phyloP scores from a whole-genome alignment of 179 eudicot species.

The Camellia oleifera region DNA sequence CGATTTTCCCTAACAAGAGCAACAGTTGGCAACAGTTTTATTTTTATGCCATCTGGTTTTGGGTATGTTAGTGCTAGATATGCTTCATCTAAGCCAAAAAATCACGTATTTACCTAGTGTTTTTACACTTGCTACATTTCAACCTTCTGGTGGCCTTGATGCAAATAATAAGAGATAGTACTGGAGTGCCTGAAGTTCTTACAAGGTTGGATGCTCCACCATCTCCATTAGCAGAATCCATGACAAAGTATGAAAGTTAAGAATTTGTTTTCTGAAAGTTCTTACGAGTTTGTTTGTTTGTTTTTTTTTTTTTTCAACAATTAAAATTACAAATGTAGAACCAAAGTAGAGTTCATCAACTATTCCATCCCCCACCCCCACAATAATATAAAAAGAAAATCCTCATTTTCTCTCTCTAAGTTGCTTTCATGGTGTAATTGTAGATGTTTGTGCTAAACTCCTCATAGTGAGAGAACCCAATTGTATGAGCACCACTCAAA shows the following conservation, averaged over 20 bases:
- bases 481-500: too few relatives aligned
- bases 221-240: conserved; percentile 33
- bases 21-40: too few relatives aligned
- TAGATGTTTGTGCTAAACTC: too few relatives aligned
- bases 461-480: too few relatives aligned
- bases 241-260: conserved; percentile 52
- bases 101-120: neutral
- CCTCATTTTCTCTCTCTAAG: too few relatives aligned
- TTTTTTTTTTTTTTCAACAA: neutral
- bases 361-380: neutral
- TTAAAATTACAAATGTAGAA: neutral
- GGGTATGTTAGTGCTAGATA: too few relatives aligned
- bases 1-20: too few relatives aligned
- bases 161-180: conserved; percentile 69
- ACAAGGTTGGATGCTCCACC: conserved; percentile 47
- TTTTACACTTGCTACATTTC: neutral
- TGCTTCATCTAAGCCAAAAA: too few relatives aligned
- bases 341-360: neutral
- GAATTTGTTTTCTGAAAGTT: neutral
- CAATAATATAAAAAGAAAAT: neutral
- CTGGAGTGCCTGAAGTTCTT: conserved; percentile 64
- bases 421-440: too few relatives aligned
- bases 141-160: conserved; percentile 9
- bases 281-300: too few relatives aligned
- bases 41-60: too few relatives aligned